Evolutionary conservation across 371 early-diverging fungal genomes (phyloP).

Genomic region (Haplosporangium sp.): DNA sequence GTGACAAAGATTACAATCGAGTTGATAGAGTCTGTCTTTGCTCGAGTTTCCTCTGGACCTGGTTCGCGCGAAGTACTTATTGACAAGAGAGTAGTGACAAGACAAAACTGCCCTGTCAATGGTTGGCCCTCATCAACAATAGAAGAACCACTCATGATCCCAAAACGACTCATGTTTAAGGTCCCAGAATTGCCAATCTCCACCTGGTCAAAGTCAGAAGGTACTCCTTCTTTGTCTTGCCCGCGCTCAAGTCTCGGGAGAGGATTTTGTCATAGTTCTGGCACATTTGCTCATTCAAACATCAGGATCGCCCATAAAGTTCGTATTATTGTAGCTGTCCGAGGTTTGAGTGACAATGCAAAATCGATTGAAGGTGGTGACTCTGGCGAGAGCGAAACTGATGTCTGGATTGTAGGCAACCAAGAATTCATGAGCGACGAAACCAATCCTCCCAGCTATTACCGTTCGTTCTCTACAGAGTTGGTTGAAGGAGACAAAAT

Average conservation of each 20-base stretch:
- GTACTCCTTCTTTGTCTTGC: background rate
- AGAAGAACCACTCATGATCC: constrained; percentile 24
- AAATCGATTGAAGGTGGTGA: constrained; percentile 7
- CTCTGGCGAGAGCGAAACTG: constrained; percentile 19
- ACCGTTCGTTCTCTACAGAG: constrained; percentile 39
- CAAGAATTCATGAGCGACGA: constrained; percentile 40
- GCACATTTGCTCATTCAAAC: constrained; percentile 12
- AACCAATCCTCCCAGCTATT: constrained; percentile 36
- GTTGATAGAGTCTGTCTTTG: constrained; percentile 26
- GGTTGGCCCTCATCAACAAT: constrained; percentile 36
- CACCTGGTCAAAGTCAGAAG: constrained; percentile 20
- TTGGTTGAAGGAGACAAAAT: constrained; percentile 38
- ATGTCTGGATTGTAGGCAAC: constrained; percentile 39
- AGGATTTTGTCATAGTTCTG: constrained; percentile 37
- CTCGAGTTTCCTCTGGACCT: no score
- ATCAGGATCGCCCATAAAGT: constrained; percentile 28
- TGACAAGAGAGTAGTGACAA: constrained; percentile 33
- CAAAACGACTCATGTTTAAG: constrained; percentile 48
- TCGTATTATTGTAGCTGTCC: constrained; percentile 19
- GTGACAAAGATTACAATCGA: constrained; percentile 37
- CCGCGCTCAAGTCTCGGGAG: constrained; percentile 19
- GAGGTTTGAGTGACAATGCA: constrained; percentile 15
- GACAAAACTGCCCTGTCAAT: constrained; percentile 41
- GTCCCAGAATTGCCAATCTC: constrained; percentile 28
- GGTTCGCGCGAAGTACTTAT: constrained; percentile 4